Evolutionary conservation across 1,284 basidiomycete species (phyloP).

Genomic region (Rhodotorula sp.): DNA sequence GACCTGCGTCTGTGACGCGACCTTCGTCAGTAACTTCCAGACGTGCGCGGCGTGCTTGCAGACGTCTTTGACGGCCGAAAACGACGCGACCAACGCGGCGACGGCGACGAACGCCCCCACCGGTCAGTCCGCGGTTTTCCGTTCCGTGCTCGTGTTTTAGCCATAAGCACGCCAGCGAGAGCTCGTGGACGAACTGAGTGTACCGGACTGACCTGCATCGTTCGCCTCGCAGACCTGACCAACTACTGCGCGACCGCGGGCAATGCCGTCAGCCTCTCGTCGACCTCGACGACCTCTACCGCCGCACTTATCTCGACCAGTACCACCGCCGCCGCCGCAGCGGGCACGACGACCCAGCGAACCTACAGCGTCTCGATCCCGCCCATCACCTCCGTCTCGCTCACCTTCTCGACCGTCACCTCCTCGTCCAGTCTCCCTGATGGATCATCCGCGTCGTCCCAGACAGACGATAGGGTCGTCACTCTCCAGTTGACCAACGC

Average conservation of each 20-base stretch:
- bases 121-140: conserved; percentile 5
- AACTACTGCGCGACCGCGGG: conserved; percentile 9
- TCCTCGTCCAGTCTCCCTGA: not conserved
- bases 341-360: not conserved
- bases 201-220: not conserved
- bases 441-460: not conserved
- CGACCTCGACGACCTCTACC: no score
- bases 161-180: no score
- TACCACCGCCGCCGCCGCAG: no score
- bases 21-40: conserved; percentile 1
- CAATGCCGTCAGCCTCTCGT: no score
- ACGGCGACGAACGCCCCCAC: not conserved
- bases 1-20: conserved; percentile 13
- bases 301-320: no score
- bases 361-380: not conserved
- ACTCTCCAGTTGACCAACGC: not conserved
- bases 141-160: no score
- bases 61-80: not conserved
- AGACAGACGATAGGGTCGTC: not conserved
- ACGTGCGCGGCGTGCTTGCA: conserved; percentile 10
- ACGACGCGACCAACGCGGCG: conserved; percentile 9
- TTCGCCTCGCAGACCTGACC: conserved; percentile 1
- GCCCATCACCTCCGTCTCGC: not conserved
- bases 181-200: no score
- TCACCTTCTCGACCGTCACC: not conserved